Conservation (phyloP, 2,329 filamentous ascomycete genomes). For the Chrysoporthe cubensis region DNA sequence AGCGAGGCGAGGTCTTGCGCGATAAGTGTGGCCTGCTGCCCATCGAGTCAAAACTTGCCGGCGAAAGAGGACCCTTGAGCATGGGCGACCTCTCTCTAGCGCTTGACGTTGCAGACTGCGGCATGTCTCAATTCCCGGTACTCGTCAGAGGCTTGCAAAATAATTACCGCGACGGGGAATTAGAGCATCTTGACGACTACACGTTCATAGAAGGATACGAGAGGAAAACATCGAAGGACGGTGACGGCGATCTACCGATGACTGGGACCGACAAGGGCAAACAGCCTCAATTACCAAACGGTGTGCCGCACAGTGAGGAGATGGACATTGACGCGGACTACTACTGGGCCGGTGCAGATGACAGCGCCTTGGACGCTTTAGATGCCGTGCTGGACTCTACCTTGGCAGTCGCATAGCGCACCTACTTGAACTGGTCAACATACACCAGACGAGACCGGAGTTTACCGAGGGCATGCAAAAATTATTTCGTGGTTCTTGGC, state of each 20-base stretch:
- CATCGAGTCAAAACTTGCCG: conserved; percentile 76
- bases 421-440: neutral
- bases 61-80: conserved; percentile 71
- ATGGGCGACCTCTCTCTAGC: conserved; percentile 80
- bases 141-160: conserved; percentile 72
- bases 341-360: conserved; percentile 66
- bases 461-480: neutral
- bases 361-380: conserved; percentile 54
- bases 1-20: conserved; percentile 73
- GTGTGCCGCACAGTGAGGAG: conserved; percentile 50
- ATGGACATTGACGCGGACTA: conserved; percentile 64
- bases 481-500: conserved; percentile 1
- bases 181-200: conserved; percentile 69
- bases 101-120: conserved; percentile 74
- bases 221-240: conserved; percentile 33
- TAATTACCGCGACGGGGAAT: conserved; percentile 74
- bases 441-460: neutral
- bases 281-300: conserved; percentile 50
- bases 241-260: conserved; percentile 40
- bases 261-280: conserved; percentile 40
- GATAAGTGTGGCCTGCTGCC: conserved; percentile 80
- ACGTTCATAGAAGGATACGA: conserved; percentile 51
- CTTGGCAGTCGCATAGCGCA: conserved; percentile 48
- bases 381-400: conserved; percentile 62
- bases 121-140: conserved; percentile 77